Percentiles rank a stretch among this genome's conserved stretches.
phyloP scores from a whole-genome alignment of 371 early-diverging fungal genomes.

The Mortierella sp. region DNA sequence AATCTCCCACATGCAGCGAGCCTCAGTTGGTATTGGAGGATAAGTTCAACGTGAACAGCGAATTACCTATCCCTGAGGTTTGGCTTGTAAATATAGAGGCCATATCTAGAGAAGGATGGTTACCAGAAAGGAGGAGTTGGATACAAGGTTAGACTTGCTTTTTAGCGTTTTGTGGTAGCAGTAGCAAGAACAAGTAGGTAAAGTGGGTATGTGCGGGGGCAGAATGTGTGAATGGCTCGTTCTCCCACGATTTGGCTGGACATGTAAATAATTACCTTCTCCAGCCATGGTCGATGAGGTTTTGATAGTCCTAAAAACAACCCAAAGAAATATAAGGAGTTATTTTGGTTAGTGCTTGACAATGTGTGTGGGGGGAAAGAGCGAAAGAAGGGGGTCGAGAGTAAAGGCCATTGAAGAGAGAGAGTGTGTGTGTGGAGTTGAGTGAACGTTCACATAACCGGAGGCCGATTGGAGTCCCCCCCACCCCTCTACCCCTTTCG shows the following conservation, averaged over 20 bases:
- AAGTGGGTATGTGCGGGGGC: neutral
- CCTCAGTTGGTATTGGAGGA: slow-evolving; percentile 17
- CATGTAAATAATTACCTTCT: slow-evolving; percentile 61
- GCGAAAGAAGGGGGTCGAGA: neutral
- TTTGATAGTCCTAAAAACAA: slow-evolving; percentile 71
- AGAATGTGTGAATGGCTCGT: neutral
- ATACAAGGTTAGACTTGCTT: neutral
- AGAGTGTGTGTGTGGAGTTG: neutral
- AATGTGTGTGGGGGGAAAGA: neutral
- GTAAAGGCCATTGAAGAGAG: neutral
- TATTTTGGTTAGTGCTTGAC: neutral
- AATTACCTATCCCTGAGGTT: slow-evolving; percentile 60
- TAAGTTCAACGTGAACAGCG: neutral
- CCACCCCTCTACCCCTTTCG: neutral
- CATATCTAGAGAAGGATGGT: slow-evolving; percentile 43
- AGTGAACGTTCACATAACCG: no score
- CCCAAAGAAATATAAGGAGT: neutral
- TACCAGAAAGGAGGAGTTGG: neutral
- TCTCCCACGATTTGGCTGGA: neutral
- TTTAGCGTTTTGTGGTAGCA: neutral
- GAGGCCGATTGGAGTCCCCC: neutral
- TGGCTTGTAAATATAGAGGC: slow-evolving; percentile 74
- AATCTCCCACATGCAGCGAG: slow-evolving; percentile 24
- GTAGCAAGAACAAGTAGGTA: neutral
- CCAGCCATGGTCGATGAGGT: slow-evolving; percentile 79